Conservation (phyloP, 2,329 filamentous ascomycete genomes). For the Cryphonectria parasitica region DNA sequence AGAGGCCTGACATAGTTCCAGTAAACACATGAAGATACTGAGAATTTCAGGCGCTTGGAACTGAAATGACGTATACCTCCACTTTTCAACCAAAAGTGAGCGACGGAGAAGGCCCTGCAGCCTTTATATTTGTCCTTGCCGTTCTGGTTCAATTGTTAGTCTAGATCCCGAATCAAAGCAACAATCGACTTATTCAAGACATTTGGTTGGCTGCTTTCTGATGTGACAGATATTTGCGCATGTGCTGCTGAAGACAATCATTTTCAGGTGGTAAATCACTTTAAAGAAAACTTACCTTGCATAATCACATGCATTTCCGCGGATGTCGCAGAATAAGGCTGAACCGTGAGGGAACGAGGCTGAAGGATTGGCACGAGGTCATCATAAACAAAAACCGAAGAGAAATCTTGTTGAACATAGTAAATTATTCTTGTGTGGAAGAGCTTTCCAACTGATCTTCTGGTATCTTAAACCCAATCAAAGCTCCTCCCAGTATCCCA, state of each 20-base stretch:
- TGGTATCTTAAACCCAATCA: constrained; percentile 23
- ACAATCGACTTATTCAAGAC: neutral
- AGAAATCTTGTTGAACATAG: constrained; percentile 12
- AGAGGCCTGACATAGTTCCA: neutral
- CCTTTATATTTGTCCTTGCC: neutral
- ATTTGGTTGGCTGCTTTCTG: neutral
- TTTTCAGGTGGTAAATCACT: neutral
- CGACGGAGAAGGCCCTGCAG: neutral
- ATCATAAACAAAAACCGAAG: neutral
- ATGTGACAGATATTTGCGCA: neutral
- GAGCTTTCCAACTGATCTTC: constrained; percentile 11
- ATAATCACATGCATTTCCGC: neutral
- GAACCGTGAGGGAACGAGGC: neutral
- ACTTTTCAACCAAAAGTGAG: neutral
- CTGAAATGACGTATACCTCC: no score
- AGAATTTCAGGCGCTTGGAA: neutral
- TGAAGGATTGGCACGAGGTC: no score
- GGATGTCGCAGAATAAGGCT: neutral
- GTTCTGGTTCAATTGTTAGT: neutral
- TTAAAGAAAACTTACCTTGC: neutral
- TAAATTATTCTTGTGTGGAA: constrained; percentile 15
- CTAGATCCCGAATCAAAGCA: neutral
- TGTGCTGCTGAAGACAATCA: neutral
- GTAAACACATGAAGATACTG: neutral
- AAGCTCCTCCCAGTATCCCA: constrained; percentile 17